Percentiles rank a stretch among this genome's conserved stretches.
phyloP scores from a whole-genome alignment of 2,329 filamentous ascomycete species.

The Corniculantispora saksenae region DNA sequence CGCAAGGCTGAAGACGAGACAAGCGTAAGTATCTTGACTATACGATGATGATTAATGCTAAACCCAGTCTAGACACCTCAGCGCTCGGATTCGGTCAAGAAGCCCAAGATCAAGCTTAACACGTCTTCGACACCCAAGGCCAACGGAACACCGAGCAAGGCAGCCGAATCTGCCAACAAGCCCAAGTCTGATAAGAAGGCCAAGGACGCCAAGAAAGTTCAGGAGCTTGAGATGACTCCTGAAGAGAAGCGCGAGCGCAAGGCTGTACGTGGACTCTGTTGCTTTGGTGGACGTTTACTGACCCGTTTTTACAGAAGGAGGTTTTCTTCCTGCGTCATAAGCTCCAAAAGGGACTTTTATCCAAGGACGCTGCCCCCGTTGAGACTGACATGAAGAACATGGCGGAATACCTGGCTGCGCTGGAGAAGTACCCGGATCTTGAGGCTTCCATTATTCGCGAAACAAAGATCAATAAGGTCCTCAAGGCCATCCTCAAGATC shows the following conservation, averaged over 20 bases:
- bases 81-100: constrained; percentile 64
- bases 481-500: constrained; percentile 91
- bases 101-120: constrained; percentile 67
- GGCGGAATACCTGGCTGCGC: constrained; percentile 74
- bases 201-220: constrained; percentile 57
- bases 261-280: constrained; percentile 45
- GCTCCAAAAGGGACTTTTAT: constrained; percentile 90
- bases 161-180: constrained; percentile 56
- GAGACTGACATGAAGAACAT: constrained; percentile 80
- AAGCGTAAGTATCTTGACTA: constrained; percentile 40
- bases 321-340: constrained; percentile 94
- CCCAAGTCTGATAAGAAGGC: constrained; percentile 55
- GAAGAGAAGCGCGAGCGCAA: constrained; percentile 62
- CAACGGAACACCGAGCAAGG: constrained; percentile 63
- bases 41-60: constrained; percentile 8
- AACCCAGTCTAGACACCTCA: constrained; percentile 50
- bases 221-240: constrained; percentile 58
- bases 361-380: constrained; percentile 80
- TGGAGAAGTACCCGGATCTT: constrained; percentile 77
- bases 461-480: constrained; percentile 98
- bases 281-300: constrained; percentile 28
- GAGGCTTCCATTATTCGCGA: constrained; percentile 84
- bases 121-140: constrained; percentile 69
- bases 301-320: constrained; percentile 57
- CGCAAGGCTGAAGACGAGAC: constrained; percentile 84